Percentiles rank a stretch among this genome's conserved stretches.
Conservation (phyloP, 1,284 basidiomycete species). For the Takashimella koratensis region DNA sequence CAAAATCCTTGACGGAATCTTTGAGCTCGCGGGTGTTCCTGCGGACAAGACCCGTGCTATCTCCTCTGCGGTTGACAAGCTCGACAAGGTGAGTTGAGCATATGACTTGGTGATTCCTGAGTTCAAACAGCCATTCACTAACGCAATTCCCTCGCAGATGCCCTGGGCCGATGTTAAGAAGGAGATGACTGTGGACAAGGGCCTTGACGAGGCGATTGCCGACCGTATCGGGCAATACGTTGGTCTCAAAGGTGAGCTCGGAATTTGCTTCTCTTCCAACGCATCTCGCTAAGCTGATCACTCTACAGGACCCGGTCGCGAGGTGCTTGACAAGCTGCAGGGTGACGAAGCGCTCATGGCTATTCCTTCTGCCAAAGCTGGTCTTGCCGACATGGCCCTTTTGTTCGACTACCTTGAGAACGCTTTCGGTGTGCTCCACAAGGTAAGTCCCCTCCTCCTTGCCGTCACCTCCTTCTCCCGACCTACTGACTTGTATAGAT, state of each 20-base stretch:
- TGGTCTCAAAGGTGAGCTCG: conserved; percentile 72
- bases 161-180: conserved; percentile 90
- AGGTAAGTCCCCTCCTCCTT: conserved; percentile 52
- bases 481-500: conserved; percentile 55
- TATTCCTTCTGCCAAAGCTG: conserved; percentile 74
- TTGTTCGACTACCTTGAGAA: conserved; percentile 75
- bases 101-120: too few species aligned
- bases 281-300: too few species aligned
- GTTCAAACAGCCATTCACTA: too few species aligned
- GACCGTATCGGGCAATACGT: conserved; percentile 98
- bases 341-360: conserved; percentile 64
- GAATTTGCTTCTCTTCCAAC: neutral
- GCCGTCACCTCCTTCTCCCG: too few species aligned
- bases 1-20: conserved; percentile 96
- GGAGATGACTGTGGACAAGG: conserved; percentile 97
- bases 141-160: conserved; percentile 50
- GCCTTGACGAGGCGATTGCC: conserved; percentile 74
- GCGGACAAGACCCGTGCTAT: conserved; percentile 88
- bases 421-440: conserved; percentile 75
- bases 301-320: conserved; percentile 55
- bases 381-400: conserved; percentile 84
- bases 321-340: conserved; percentile 71
- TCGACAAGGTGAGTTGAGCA: conserved; percentile 73
- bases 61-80: conserved; percentile 95
- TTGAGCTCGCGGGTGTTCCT: conserved; percentile 94